Conservation (phyloP, 2,329 filamentous ascomycete species). For the Hypoxylon sp. region DNA sequence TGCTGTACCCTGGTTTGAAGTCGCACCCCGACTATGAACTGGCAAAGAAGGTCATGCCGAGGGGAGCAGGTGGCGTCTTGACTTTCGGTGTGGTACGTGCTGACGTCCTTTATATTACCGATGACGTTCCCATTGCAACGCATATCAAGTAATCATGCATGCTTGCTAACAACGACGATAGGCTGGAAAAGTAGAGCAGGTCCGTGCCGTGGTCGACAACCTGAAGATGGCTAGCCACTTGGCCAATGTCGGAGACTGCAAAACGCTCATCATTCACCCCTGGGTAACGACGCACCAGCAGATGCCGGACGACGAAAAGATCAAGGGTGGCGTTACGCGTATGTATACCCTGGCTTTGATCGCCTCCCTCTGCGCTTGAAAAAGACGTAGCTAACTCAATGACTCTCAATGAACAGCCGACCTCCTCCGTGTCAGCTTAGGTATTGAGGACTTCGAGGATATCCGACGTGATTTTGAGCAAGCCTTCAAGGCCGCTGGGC, state of each 20-base stretch:
- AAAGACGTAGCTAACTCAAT: conserved; percentile 19
- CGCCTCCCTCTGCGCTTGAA: conserved; percentile 9
- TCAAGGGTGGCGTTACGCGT: conserved; percentile 74
- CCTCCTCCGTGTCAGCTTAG: conserved; percentile 77
- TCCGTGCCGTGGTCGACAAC: conserved; percentile 73
- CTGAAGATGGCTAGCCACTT: conserved; percentile 82
- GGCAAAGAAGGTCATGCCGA: conserved; percentile 77
- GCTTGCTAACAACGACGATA: conserved; percentile 66
- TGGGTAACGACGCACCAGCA: conserved; percentile 82
- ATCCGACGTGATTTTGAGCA: conserved; percentile 81
- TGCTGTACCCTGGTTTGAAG: conserved; percentile 78
- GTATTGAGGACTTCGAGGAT: conserved; percentile 81
- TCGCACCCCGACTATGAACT: conserved; percentile 74
- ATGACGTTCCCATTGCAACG: conserved; percentile 16
- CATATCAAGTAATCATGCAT: conserved; percentile 52
- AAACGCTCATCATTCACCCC: conserved; percentile 80
- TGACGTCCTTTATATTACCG: conserved; percentile 6
- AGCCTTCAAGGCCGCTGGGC: conserved; percentile 66
- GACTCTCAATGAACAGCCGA: conserved; percentile 58
- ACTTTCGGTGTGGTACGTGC: conserved; percentile 79
- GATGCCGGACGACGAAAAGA: conserved; percentile 75
- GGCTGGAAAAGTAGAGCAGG: conserved; percentile 55
- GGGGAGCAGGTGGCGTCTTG: conserved; percentile 78
- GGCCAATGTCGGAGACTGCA: conserved; percentile 81
- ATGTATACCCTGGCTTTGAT: conserved; percentile 33